Conservation (phyloP, 1,139 yeast species). For the Kurtzmaniella quercitrusa region DNA sequence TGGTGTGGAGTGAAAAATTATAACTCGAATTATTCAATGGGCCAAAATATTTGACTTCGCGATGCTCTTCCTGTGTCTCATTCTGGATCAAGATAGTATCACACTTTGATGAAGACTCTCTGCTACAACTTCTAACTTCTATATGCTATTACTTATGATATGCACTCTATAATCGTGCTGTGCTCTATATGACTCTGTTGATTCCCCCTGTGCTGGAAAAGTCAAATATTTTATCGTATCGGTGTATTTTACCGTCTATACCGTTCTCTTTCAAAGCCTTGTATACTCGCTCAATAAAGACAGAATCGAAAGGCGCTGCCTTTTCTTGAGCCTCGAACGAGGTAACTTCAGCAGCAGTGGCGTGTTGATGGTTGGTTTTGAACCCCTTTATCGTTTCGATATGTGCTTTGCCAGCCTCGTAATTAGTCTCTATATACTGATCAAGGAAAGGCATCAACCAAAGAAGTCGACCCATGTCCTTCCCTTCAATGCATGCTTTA, state of each 20-base stretch:
- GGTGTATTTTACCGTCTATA: slow-evolving; percentile 22
- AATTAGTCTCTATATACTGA: slow-evolving; percentile 16
- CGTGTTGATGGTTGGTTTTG: background rate
- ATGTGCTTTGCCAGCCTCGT: slow-evolving; percentile 9
- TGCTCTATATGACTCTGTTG: background rate
- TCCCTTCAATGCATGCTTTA: slow-evolving; percentile 21
- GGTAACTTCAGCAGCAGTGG: slow-evolving; percentile 2
- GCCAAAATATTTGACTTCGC: background rate
- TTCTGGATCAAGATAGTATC: no score
- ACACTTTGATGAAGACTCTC: no score
- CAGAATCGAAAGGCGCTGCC: slow-evolving; percentile 9
- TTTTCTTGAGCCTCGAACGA: slow-evolving; percentile 3
- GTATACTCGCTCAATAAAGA: slow-evolving; percentile 13
- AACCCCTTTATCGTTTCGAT: slow-evolving; percentile 8
- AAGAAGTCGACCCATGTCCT: slow-evolving; percentile 34
- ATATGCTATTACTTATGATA: no score
- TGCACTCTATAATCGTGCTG: no score
- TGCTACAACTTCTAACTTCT: no score
- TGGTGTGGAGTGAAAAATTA: slow-evolving; percentile 16
- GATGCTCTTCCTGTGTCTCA: background rate
- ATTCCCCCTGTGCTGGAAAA: slow-evolving; percentile 3
- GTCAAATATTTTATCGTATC: slow-evolving; percentile 15
- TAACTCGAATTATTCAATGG: background rate
- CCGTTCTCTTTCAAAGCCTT: slow-evolving; percentile 17
- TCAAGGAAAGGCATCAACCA: slow-evolving; percentile 40